phyloP scores from a whole-genome alignment of 1,284 basidiomycete genomes.

The Fistulinella staudtii region DNA sequence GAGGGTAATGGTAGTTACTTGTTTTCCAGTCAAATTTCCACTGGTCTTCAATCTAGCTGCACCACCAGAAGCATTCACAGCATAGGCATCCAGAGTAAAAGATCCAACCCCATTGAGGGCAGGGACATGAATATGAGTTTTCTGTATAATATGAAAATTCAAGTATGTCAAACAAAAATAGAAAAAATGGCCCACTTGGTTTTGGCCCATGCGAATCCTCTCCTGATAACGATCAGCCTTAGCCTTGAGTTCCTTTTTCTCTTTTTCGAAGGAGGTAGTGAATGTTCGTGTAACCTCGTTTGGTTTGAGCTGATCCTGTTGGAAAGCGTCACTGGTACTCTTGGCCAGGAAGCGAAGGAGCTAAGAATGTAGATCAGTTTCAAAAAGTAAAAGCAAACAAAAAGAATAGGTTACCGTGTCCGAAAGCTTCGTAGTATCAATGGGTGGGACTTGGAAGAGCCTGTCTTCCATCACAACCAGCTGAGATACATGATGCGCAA shows the following conservation, averaged over 20 bases:
- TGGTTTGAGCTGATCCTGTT: slow-evolving; percentile 46
- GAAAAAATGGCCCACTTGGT: slow-evolving; percentile 25
- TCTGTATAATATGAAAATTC: slow-evolving; percentile 13
- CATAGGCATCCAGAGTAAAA: slow-evolving; percentile 15
- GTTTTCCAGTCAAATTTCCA: slow-evolving; percentile 23
- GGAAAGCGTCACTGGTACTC: slow-evolving; percentile 44
- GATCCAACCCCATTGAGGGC: slow-evolving; percentile 11
- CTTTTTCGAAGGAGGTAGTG: slow-evolving; percentile 20
- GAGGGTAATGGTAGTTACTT: slow-evolving; percentile 37
- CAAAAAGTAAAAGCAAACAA: background rate
- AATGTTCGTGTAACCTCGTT: slow-evolving; percentile 39
- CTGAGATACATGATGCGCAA: slow-evolving; percentile 40
- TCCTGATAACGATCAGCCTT: slow-evolving; percentile 40
- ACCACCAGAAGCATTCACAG: slow-evolving; percentile 1
- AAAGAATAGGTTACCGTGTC: slow-evolving; percentile 29
- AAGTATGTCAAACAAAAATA: background rate
- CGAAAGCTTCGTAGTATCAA: slow-evolving; percentile 41
- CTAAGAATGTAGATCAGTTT: slow-evolving; percentile 14
- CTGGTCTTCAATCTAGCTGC: slow-evolving; percentile 15
- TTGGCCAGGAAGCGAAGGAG: slow-evolving; percentile 45
- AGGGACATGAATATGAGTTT: slow-evolving; percentile 14
- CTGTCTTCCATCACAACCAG: slow-evolving; percentile 19
- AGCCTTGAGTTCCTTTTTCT: slow-evolving; percentile 27
- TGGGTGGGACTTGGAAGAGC: slow-evolving; percentile 30
- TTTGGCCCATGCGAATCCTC: slow-evolving; percentile 34